A percentile compares a stretch with the other conserved stretches of the same genome.
Evolutionary conservation across 1,284 basidiomycete genomes (phyloP).

Genomic region (Trichosporon coremiiforme): DNA sequence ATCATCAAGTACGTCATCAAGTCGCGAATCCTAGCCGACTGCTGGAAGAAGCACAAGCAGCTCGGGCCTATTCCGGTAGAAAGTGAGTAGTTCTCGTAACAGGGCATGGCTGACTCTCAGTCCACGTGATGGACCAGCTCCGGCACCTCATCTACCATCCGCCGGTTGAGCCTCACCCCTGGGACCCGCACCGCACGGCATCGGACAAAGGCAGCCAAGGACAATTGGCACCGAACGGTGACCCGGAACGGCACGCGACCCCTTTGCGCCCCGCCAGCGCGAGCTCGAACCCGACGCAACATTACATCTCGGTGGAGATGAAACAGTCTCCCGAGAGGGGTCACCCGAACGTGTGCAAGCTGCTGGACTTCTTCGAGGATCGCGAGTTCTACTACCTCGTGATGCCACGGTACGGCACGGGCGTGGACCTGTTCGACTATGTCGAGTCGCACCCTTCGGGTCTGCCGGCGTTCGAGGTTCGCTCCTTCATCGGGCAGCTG

Average conservation of each 20-base stretch:
- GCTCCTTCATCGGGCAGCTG: constrained; percentile 89
- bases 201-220: not conserved
- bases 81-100: constrained; percentile 56
- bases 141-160: constrained; percentile 74
- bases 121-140: constrained; percentile 88
- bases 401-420: constrained; percentile 60
- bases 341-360: constrained; percentile 68
- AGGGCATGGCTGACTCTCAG: constrained; percentile 28
- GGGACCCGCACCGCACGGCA: constrained; percentile 64
- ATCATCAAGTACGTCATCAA: constrained; percentile 99
- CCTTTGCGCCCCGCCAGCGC: constrained; percentile 33
- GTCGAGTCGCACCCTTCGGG: constrained; percentile 89
- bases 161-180: constrained; percentile 68
- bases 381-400: constrained; percentile 88
- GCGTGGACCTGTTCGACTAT: constrained; percentile 86
- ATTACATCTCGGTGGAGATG: constrained; percentile 46
- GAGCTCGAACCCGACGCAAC: constrained; percentile 39
- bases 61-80: constrained; percentile 98
- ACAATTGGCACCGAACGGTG: not conserved
- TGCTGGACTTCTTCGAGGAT: constrained; percentile 98
- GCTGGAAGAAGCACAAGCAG: constrained; percentile 95
- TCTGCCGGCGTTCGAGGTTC: constrained; percentile 71
- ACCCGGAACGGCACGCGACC: constrained; percentile 24
- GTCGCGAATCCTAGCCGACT: constrained; percentile 95
- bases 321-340: constrained; percentile 47